Conservation (phyloP, 805 yeast species). For the Barnettozyma sucrosica region DNA sequence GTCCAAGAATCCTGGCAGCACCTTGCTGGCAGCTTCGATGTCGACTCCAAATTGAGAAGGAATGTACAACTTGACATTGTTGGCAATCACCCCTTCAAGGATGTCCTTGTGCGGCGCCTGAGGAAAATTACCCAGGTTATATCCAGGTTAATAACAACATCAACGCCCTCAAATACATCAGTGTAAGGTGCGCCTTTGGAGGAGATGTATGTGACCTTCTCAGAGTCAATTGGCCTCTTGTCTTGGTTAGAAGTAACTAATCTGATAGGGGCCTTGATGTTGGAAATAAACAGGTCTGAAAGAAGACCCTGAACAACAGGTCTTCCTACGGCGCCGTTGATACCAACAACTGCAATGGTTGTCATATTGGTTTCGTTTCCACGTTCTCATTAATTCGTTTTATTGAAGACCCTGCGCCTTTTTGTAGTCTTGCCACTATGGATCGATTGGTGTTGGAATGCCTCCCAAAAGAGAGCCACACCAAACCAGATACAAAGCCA, state of each 20-base stretch:
- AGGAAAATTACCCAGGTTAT: constrained; percentile 33
- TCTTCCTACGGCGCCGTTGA: constrained; percentile 45
- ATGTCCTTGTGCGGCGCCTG: constrained; percentile 28
- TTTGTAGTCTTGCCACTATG: too few species aligned
- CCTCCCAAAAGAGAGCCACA: too few species aligned
- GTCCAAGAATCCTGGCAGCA: constrained; percentile 31
- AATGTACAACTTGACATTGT: constrained; percentile 45
- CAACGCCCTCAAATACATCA: constrained; percentile 40
- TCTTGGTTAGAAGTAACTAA: constrained; percentile 36
- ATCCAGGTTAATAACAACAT: constrained; percentile 44
- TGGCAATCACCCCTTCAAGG: constrained; percentile 36
- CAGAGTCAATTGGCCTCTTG: constrained; percentile 14
- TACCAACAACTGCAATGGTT: constrained; percentile 43
- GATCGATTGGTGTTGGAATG: too few species aligned
- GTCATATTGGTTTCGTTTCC: too few species aligned
- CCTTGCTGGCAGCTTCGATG: constrained; percentile 23
- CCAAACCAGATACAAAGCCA: too few species aligned
- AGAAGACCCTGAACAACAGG: constrained; percentile 41
- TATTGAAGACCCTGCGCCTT: too few species aligned
- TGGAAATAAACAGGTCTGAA: constrained; percentile 22
- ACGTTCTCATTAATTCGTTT: too few species aligned
- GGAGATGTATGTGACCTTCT: constrained; percentile 16
- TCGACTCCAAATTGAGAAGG: constrained; percentile 60
- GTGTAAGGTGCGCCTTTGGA: constrained; percentile 21
- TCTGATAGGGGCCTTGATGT: constrained; percentile 38